Percentiles rank a stretch among this genome's conserved stretches.
Evolutionary conservation across 257 asterid species (phyloP).

Genomic region (Cruciata laevipes): DNA sequence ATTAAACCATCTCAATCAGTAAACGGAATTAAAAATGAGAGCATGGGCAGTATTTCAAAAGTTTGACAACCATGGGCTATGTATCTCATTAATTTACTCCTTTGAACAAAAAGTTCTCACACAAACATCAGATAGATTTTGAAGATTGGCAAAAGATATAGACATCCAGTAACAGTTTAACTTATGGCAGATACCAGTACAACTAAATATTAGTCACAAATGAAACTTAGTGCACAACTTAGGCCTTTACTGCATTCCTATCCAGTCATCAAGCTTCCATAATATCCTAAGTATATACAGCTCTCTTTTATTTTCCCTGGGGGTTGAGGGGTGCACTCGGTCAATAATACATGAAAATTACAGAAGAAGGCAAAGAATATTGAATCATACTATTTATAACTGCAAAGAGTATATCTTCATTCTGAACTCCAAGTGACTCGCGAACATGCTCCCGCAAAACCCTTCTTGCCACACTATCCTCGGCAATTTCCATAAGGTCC

Average conservation of each 20-base stretch:
- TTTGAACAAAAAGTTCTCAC: background rate
- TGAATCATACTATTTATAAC: constrained; percentile 70
- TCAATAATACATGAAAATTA: constrained; percentile 3
- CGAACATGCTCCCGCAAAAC: constrained; percentile 86
- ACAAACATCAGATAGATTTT: background rate
- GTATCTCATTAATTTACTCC: background rate
- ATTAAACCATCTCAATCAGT: constrained; percentile 17
- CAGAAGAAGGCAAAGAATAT: constrained; percentile 8
- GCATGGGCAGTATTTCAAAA: background rate
- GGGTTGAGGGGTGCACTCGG: background rate
- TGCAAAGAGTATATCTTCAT: constrained; percentile 76
- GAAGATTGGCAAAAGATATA: background rate
- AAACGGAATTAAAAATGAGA: constrained; percentile 4
- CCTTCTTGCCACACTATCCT: constrained; percentile 73
- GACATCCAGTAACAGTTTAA: background rate
- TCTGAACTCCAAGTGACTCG: constrained; percentile 82
- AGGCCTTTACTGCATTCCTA: background rate
- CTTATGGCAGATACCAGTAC: background rate
- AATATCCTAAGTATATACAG: background rate
- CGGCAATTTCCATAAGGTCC: constrained; percentile 89
- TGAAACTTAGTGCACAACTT: background rate
- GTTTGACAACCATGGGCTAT: background rate
- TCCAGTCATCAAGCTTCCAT: background rate
- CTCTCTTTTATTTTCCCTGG: background rate
- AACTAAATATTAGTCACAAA: background rate